These are phyloP conservation scores for Helicocarpus griseus DNA, from an alignment of 2,329 filamentous ascomycete species.

Conservation along the genomic window DNA sequence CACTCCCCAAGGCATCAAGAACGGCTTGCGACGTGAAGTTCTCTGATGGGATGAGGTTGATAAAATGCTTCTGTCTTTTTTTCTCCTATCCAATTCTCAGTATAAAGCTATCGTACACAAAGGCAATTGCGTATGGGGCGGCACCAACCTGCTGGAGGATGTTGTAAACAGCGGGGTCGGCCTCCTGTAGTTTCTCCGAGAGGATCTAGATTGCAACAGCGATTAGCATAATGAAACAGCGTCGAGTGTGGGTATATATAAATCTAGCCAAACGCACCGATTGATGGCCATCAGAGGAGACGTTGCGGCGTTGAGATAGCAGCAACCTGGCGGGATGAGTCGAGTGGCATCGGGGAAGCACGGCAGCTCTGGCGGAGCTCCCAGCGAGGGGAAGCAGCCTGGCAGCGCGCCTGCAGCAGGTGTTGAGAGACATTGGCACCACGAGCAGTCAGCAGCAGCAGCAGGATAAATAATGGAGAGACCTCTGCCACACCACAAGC, in stretches of 20 bases:
- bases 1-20: slow-evolving; percentile 80
- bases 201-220: slow-evolving; percentile 55
- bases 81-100: slow-evolving; percentile 60
- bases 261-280: slow-evolving; percentile 21
- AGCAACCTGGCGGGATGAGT: slow-evolving; percentile 15
- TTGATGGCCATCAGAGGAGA: slow-evolving; percentile 34
- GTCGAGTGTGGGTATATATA: background rate
- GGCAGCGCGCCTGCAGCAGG: slow-evolving; percentile 26
- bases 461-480: background rate
- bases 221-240: slow-evolving; percentile 8
- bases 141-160: slow-evolving; percentile 82
- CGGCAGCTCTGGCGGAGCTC: slow-evolving; percentile 20
- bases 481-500: background rate
- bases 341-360: slow-evolving; percentile 13
- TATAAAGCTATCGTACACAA: background rate
- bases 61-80: slow-evolving; percentile 91
- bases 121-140: background rate
- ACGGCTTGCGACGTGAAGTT: slow-evolving; percentile 94
- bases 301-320: slow-evolving; percentile 26
- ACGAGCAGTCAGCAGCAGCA: background rate
- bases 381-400: slow-evolving; percentile 24
- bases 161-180: slow-evolving; percentile 75
- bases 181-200: slow-evolving; percentile 65
- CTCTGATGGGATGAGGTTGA: slow-evolving; percentile 92
- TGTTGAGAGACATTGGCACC: slow-evolving; percentile 25